A percentile compares a stretch with the other conserved stretches of the same genome.
phyloP scores from a whole-genome alignment of 371 early-diverging fungal genomes.

The Chytridium lagenaria region DNA sequence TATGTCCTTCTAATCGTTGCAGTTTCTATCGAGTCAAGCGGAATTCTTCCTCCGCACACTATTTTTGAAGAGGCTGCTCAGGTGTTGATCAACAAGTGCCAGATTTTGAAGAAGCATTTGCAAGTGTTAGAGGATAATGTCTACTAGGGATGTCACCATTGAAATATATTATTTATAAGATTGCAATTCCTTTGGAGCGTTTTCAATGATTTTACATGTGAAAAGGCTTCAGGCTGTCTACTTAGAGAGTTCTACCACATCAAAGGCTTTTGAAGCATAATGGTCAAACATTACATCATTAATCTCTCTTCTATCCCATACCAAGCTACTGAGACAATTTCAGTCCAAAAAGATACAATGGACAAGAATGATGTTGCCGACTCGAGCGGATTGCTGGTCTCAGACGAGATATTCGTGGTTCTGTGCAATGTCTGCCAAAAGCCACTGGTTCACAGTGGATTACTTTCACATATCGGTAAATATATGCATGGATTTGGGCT shows the following conservation, averaged over 20 bases:
- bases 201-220: neutral
- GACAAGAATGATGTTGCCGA: slow-evolving; percentile 8
- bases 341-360: neutral
- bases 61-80: slow-evolving; percentile 79
- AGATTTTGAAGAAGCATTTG: slow-evolving; percentile 34
- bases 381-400: slow-evolving; percentile 31
- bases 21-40: slow-evolving; percentile 92
- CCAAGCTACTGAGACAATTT: too few species aligned
- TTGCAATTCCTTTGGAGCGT: neutral
- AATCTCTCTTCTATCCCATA: too few species aligned
- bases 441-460: slow-evolving; percentile 39
- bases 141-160: too few species aligned
- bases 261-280: too few species aligned
- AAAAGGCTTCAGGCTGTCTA: too few species aligned
- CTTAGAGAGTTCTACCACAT: too few species aligned
- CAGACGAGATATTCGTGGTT: slow-evolving; percentile 44
- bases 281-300: too few species aligned
- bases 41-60: slow-evolving; percentile 78
- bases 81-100: slow-evolving; percentile 81
- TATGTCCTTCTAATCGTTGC: neutral
- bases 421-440: slow-evolving; percentile 39
- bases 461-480: slow-evolving; percentile 41
- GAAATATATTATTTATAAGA: too few species aligned
- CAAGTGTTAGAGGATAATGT: neutral
- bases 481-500: neutral